Evolutionary conservation across 495 filamentous ascomycete species (phyloP), one percentile per base, ranked within the genome.

Genomic region (Penicillium turbatum): DNA sequence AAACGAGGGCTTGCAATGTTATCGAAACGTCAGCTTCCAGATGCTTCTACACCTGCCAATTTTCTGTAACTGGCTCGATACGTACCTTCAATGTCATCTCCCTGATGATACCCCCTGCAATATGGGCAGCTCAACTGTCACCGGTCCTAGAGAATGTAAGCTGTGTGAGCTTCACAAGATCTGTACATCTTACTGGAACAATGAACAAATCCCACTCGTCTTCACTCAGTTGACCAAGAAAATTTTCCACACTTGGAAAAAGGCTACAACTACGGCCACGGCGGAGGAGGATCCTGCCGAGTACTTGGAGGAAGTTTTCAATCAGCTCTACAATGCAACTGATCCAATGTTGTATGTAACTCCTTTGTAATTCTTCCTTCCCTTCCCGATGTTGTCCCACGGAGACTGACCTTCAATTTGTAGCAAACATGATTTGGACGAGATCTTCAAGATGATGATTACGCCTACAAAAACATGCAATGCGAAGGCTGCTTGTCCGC

Each of bases 41-140:
- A 48, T 69, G n/a, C 63, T 79, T 16, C 52, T 79, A 7, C 75
- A 80, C 60, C 54, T 56, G 0, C 72, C 74, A 1, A 42, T 63
- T 3, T 54, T 80, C 12, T 32, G 72, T 12, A 68, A 72, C 21
- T 80, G 67, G 66, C 27, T 76, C 7, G 12, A 51, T 13, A 43
- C 54, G 8, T 48, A 59, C 36, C 38, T 24, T 6, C 2, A 31
- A 0, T 38, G 39, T 8, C 59, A 62, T 48, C 21, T 48, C 11
- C 43, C 52, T 5, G 1, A 3, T 0, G 24, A 45, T 6, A 15
- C 37, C 6, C 0, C 6, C 3, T 62, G 58, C 27, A 13, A 11
- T 0, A 10, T 10, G 7, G 39, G 26, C 15, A 32, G 19, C 6
- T 11, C 9, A 21, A 9, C 17, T 11, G 9, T 19, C 0, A 2